Percentiles rank a stretch among this genome's conserved stretches.
Evolutionary conservation across 2,329 filamentous ascomycete genomes (phyloP).

Genomic region (Neophaeococcomyces aloes): DNA sequence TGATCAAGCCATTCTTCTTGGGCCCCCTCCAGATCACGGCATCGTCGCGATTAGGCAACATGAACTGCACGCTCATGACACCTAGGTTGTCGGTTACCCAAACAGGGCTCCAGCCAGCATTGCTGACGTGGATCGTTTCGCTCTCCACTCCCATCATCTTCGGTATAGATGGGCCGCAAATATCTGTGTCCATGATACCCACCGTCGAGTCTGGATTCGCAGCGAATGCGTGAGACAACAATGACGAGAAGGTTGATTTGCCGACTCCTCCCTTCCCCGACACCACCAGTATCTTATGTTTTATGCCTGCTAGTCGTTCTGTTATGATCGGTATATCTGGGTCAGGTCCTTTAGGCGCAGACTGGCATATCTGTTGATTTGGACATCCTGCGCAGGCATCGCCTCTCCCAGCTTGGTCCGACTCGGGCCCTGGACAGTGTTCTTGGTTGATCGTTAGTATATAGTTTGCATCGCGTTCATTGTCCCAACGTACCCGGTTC

Average conservation of each 20-base stretch:
- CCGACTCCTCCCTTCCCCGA: slow-evolving; percentile 94
- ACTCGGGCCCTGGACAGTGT: slow-evolving; percentile 74
- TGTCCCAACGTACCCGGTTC: slow-evolving; percentile 53
- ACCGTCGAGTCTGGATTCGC: slow-evolving; percentile 67
- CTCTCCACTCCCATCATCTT: slow-evolving; percentile 87
- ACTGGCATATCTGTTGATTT: slow-evolving; percentile 90
- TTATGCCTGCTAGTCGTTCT: slow-evolving; percentile 65
- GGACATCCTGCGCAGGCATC: slow-evolving; percentile 92
- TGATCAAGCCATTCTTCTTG: slow-evolving; percentile 98
- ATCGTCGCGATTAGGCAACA: slow-evolving; percentile 87
- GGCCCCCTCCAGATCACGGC: slow-evolving; percentile 95
- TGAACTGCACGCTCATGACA: slow-evolving; percentile 97
- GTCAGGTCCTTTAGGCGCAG: slow-evolving; percentile 87
- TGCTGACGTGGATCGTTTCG: slow-evolving; percentile 90
- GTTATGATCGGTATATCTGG: slow-evolving; percentile 87
- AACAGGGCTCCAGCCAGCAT: slow-evolving; percentile 83
- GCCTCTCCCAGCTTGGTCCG: slow-evolving; percentile 46
- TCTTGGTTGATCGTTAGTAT: slow-evolving; percentile 40
- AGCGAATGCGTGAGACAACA: slow-evolving; percentile 83
- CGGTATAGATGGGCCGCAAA: slow-evolving; percentile 89
- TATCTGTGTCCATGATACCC: slow-evolving; percentile 96
- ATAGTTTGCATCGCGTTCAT: slow-evolving; percentile 1
- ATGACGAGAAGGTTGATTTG: slow-evolving; percentile 84
- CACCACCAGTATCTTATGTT: slow-evolving; percentile 85
- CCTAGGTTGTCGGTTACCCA: slow-evolving; percentile 91